These are phyloP conservation scores for peach (Prunus persica) DNA, from an alignment of 306 rosid species.

Conservation along the genomic window DNA sequence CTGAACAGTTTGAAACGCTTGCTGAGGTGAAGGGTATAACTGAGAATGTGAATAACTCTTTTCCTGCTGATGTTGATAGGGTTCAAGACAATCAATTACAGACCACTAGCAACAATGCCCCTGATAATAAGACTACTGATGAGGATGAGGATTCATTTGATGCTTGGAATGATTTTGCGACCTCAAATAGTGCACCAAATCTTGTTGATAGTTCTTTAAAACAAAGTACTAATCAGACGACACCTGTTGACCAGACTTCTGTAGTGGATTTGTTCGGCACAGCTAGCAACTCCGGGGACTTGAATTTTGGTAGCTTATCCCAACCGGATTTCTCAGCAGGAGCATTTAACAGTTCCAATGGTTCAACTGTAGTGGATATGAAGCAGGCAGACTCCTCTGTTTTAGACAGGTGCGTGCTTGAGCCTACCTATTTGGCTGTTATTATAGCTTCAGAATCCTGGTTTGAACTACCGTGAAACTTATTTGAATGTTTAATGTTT, in stretches of 20 bases:
- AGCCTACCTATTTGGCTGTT: constrained; percentile 8
- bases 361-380: constrained; percentile 32
- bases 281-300: constrained; percentile 32
- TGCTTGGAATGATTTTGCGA: constrained; percentile 60
- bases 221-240: constrained; percentile 26
- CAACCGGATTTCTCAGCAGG: constrained; percentile 46
- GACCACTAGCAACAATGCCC: constrained; percentile 34
- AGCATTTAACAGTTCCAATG: constrained; percentile 32
- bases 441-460: constrained; percentile 7
- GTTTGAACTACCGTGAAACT: constrained; percentile 7
- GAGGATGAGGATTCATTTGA: constrained; percentile 43
- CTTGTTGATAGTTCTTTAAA: constrained; percentile 37
- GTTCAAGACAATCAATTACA: constrained; percentile 47
- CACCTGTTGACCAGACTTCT: constrained; percentile 38
- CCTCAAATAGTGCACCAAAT: constrained; percentile 38
- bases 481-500: neutral
- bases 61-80: constrained; percentile 43
- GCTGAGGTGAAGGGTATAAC: constrained; percentile 26
- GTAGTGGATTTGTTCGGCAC: constrained; percentile 42
- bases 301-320: constrained; percentile 41
- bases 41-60: constrained; percentile 31
- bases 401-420: constrained; percentile 54
- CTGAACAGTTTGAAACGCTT: constrained; percentile 40
- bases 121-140: constrained; percentile 26
- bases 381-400: constrained; percentile 33